A percentile compares a stretch with the other conserved stretches of the same genome.
Evolutionary conservation across 1,284 basidiomycete genomes (phyloP).

Genomic region (Cystobasidiaceae sp.): DNA sequence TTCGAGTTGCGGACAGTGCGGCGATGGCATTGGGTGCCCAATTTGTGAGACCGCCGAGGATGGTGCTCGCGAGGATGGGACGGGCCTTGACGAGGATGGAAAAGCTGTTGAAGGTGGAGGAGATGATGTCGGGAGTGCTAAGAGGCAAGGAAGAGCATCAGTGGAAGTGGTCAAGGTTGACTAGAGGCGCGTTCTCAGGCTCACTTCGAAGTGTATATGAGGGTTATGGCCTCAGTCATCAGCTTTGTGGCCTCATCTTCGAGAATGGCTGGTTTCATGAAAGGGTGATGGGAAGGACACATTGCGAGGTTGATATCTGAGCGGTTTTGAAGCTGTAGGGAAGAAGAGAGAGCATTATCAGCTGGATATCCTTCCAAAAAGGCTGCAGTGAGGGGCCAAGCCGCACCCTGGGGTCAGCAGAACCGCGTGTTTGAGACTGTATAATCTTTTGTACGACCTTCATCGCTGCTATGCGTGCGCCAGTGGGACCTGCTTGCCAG

Average conservation of each 20-base stretch:
- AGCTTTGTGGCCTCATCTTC: constrained; percentile 81
- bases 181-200: constrained; percentile 44
- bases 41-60: constrained; percentile 69
- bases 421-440: constrained; percentile 78
- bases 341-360: background rate
- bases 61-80: constrained; percentile 67
- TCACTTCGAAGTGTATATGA: constrained; percentile 73
- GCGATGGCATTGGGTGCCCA: constrained; percentile 78
- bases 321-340: constrained; percentile 65
- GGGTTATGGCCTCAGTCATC: constrained; percentile 69
- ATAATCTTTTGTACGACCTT: constrained; percentile 90
- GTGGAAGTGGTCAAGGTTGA: too few species aligned
- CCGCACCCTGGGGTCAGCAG: constrained; percentile 78
- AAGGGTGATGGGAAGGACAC: constrained; percentile 76
- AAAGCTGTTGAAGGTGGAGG: constrained; percentile 83
- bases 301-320: constrained; percentile 75
- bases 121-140: constrained; percentile 74
- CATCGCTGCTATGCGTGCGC: constrained; percentile 74
- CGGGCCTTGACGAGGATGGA: constrained; percentile 70
- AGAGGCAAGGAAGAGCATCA: background rate
- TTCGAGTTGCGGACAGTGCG: constrained; percentile 52
- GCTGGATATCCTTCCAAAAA: background rate
- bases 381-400: background rate
- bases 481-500: constrained; percentile 52
- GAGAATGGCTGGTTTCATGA: constrained; percentile 65